Evolutionary conservation across 1,284 basidiomycete species (phyloP), one percentile per base, ranked within the genome.

Genomic region (Phlebopus sp.): DNA sequence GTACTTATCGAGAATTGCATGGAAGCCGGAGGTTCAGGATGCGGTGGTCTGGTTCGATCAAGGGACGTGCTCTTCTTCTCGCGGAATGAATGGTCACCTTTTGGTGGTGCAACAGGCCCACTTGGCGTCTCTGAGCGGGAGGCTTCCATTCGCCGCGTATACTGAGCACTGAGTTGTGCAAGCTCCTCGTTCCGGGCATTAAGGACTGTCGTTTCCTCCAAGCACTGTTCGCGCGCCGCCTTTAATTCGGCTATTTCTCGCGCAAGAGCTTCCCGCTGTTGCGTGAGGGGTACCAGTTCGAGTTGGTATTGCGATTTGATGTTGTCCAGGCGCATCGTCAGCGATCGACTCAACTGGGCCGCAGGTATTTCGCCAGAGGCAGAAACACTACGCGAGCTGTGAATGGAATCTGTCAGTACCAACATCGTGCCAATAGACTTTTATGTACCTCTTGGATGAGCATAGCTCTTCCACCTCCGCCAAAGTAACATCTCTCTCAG

Each of bases 401-500:
- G 53, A 40, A 41, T 34, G 27, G 4, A 5, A 46, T 56, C 32
- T 37, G 48, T 49, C 55, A 66, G 53, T 50, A 54, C 46, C 52
- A 47, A 54, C 54, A 55, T 31, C 14, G 35, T 25, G 2, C 29
- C 42, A 42, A 27, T 43, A 49, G 40, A 31, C 21, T 17, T 40
- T 34, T 18, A 39, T 32, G 58, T 59, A 90, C 90, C 77, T 80
- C 69, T 83, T 88, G 1, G 79, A 77, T 17, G 79, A 81, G 21
- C 84, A 78, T 18, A 99, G 76, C 69, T 97, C 92, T 61, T 96
- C 94, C 17, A 97, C 84, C 65, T 99, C 96, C 1, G 93, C 94
- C 47, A 97, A 69, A 8, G 89, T 82, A 70, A 98, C 81, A 59
- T 98, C 96, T 18, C 96, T 79, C 68, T 98, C 91, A 0, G 86